A percentile compares a stretch with the other conserved stretches of the same genome.
Conservation (phyloP, 2,329 filamentous ascomycete genomes). For the Helicocarpus griseus region DNA sequence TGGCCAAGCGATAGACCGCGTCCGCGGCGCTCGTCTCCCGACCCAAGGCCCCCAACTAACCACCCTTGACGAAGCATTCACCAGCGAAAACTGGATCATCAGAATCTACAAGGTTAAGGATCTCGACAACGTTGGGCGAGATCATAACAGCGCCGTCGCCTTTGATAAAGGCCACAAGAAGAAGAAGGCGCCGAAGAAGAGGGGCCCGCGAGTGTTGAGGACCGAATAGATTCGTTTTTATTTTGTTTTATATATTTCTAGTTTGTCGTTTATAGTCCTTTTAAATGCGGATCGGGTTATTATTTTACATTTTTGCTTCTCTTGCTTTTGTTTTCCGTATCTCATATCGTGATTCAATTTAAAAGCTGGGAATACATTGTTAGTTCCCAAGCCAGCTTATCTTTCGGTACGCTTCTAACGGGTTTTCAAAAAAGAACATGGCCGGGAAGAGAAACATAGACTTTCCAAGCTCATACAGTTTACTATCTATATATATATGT, state of each 20-base stretch:
- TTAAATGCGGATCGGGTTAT: neutral
- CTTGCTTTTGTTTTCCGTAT: too few relatives aligned
- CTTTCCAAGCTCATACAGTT: too few relatives aligned
- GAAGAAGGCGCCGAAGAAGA: constrained; percentile 34
- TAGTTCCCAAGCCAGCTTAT: too few relatives aligned
- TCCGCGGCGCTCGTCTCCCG: constrained; percentile 73
- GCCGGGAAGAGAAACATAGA: too few relatives aligned
- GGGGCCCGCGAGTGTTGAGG: constrained; percentile 35
- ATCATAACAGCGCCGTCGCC: constrained; percentile 57
- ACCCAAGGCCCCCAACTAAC: constrained; percentile 74
- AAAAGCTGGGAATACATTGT: too few relatives aligned
- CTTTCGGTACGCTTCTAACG: too few relatives aligned
- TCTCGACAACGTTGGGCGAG: constrained; percentile 87
- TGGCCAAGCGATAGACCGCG: constrained; percentile 82
- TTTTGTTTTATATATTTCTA: neutral
- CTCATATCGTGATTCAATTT: too few relatives aligned
- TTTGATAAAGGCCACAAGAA: constrained; percentile 46
- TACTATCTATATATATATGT: too few relatives aligned
- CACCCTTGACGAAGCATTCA: constrained; percentile 92
- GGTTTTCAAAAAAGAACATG: too few relatives aligned
- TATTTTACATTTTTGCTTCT: neutral
- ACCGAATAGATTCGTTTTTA: constrained; percentile 16
- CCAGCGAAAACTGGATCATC: constrained; percentile 99
- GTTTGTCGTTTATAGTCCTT: neutral
- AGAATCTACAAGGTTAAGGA: constrained; percentile 99